phyloP scores from a whole-genome alignment of 139 green algal species.

The Yamagishiella unicocca region DNA sequence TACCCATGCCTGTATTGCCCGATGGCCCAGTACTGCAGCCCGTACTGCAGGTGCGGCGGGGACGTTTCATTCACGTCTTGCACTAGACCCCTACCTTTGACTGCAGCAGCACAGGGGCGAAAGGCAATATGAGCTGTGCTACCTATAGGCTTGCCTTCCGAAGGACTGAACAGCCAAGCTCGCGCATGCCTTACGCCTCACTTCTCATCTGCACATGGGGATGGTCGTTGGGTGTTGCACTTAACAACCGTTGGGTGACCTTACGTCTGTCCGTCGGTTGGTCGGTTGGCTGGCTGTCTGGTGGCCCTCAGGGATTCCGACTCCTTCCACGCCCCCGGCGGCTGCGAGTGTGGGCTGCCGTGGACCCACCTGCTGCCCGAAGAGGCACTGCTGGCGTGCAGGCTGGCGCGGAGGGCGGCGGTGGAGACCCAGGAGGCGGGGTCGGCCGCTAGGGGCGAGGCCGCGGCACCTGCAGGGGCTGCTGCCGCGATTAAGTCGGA shows the following conservation, averaged over 20 bases:
- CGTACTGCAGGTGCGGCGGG: slow-evolving; percentile 21
- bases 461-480: too few relatives aligned
- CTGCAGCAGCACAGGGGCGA: too few relatives aligned
- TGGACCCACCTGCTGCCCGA: slow-evolving; percentile 65
- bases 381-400: slow-evolving; percentile 58
- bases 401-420: slow-evolving; percentile 19
- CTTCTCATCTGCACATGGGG: too few relatives aligned
- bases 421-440: not conserved
- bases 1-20: slow-evolving; percentile 52
- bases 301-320: not conserved
- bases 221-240: too few relatives aligned
- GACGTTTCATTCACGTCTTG: too few relatives aligned
- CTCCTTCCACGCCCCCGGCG: slow-evolving; percentile 44
- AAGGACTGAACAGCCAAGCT: too few relatives aligned
- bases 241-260: too few relatives aligned
- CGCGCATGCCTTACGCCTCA: too few relatives aligned
- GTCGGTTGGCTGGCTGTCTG: too few relatives aligned
- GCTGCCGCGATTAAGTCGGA: not conserved
- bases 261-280: not conserved
- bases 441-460: not conserved
- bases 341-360: slow-evolving; percentile 66
- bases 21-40: slow-evolving; percentile 62
- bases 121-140: too few relatives aligned
- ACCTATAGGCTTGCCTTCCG: too few relatives aligned
- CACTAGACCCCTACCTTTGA: too few relatives aligned